Evolutionary conservation across 225 moss, liverwort and hornwort genomes (phyloP).

Genomic region (Thuidium tamariscinum): DNA sequence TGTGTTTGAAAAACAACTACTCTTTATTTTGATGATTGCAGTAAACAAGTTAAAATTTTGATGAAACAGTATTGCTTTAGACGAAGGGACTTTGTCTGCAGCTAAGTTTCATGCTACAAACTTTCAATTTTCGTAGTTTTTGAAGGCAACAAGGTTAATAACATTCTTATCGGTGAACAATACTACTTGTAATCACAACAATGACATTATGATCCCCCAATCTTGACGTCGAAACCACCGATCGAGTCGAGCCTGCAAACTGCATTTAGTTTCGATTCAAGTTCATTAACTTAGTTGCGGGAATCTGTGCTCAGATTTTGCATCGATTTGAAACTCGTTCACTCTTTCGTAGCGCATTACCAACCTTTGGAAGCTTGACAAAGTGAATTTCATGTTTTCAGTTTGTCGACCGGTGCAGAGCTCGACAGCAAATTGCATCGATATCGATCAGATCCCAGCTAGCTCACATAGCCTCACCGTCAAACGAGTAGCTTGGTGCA

Average conservation of each 20-base stretch:
- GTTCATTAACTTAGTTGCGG: too few species aligned
- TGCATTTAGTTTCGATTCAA: too few species aligned
- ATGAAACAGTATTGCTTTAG: too few species aligned
- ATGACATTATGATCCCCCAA: too few species aligned
- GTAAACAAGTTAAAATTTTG: neutral
- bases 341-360: too few species aligned
- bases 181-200: too few species aligned
- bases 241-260: neutral
- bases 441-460: neutral
- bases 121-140: neutral
- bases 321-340: neutral
- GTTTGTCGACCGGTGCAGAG: neutral
- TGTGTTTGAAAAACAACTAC: neutral
- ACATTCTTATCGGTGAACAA: neutral
- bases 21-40: neutral
- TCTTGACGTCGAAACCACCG: neutral
- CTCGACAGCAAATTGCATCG: neutral
- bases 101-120: neutral
- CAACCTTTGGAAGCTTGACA: neutral
- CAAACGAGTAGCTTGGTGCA: neutral
- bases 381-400: too few species aligned
- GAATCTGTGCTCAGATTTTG: too few species aligned
- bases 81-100: too few species aligned
- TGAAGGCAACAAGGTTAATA: neutral
- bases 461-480: neutral